Evolutionary conservation across 2,329 filamentous ascomycete species (phyloP).

Genomic region (Gyromitra esculenta): DNA sequence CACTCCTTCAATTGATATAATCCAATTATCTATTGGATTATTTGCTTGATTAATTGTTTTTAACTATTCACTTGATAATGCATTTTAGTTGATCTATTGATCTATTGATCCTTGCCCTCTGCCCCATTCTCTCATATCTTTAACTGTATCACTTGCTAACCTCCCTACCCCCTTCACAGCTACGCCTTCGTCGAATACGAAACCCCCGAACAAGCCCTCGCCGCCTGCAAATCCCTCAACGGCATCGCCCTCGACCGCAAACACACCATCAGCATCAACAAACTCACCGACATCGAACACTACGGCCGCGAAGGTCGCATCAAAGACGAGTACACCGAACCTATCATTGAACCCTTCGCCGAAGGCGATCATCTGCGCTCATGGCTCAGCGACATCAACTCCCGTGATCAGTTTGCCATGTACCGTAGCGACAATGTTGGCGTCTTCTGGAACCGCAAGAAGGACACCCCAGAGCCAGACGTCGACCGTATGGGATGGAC

Average conservation of each 20-base stretch:
- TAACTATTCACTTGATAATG: no score
- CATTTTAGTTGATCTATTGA: no score
- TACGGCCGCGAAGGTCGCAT: constrained; percentile 93
- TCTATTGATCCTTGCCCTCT: no score
- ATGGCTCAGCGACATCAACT: constrained; percentile 88
- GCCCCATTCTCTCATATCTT: not conserved
- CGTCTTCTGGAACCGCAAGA: constrained; percentile 98
- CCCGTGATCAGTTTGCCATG: constrained; percentile 95
- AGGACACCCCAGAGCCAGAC: constrained; percentile 83
- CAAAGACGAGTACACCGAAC: constrained; percentile 87
- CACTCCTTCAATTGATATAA: no score
- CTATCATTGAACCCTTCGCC: constrained; percentile 82
- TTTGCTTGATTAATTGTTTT: no score
- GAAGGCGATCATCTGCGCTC: constrained; percentile 95
- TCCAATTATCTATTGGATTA: no score
- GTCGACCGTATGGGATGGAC: constrained; percentile 97
- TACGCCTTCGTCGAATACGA: constrained; percentile 98
- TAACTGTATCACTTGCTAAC: constrained; percentile 4
- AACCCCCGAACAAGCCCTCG: constrained; percentile 85
- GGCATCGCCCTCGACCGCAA: constrained; percentile 91
- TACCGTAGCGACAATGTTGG: constrained; percentile 91
- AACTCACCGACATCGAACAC: constrained; percentile 96
- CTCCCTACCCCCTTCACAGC: constrained; percentile 63
- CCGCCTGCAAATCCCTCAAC: constrained; percentile 88
- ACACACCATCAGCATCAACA: constrained; percentile 95